phyloP scores from a whole-genome alignment of 176 grass and related monocot species.

The Eleusine coracana region DNA sequence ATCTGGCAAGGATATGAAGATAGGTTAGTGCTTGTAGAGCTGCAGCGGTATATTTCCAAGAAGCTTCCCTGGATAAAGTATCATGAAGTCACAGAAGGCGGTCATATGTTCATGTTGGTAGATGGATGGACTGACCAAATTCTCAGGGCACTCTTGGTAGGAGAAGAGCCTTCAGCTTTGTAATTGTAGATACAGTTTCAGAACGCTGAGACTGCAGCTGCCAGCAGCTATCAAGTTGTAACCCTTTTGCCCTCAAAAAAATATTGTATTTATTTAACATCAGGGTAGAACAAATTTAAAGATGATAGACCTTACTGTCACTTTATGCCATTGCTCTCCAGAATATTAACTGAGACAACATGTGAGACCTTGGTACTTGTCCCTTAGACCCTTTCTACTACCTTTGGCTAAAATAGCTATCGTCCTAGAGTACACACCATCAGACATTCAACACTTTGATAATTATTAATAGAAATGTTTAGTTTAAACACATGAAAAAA shows the following conservation, averaged over 20 bases:
- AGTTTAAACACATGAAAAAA: neutral
- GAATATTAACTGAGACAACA: constrained; percentile 25
- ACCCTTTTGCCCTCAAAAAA: neutral
- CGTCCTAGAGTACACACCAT: neutral
- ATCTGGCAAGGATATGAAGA: constrained; percentile 81
- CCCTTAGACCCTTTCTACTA: neutral
- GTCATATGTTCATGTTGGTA: constrained; percentile 69
- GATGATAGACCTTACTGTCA: constrained; percentile 18
- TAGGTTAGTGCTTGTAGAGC: constrained; percentile 57
- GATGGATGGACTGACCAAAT: constrained; percentile 67
- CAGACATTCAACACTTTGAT: neutral
- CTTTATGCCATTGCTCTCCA: constrained; percentile 38
- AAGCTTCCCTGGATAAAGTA: constrained; percentile 76
- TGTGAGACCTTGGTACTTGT: constrained; percentile 20
- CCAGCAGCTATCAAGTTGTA: constrained; percentile 10
- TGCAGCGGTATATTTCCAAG: constrained; percentile 66
- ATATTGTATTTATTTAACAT: constrained; percentile 6
- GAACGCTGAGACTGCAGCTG: constrained; percentile 20
- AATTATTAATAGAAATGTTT: neutral
- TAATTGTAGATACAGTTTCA: constrained; percentile 31
- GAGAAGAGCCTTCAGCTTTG: constrained; percentile 42
- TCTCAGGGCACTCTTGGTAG: constrained; percentile 57
- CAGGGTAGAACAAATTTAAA: constrained; percentile 23
- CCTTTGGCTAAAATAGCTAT: constrained; percentile 4
- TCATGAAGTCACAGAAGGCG: constrained; percentile 66